phyloP scores from a whole-genome alignment of 2,329 filamentous ascomycete species.

The Botryotinia globosa region DNA sequence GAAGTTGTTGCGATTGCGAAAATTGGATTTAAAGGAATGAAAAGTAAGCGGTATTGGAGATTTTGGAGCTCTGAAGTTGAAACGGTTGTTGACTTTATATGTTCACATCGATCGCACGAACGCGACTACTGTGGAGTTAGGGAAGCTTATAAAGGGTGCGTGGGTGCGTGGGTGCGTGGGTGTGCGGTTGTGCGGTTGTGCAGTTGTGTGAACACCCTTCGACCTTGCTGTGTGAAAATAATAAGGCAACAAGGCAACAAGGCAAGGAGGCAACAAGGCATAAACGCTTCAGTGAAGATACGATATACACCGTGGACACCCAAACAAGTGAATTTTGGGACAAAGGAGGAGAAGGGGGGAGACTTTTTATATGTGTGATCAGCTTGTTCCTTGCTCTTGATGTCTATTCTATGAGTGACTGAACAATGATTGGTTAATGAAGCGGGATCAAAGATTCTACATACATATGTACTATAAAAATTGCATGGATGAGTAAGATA shows the following conservation, averaged over 20 bases:
- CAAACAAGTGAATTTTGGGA: background rate
- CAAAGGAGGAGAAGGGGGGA: conserved; percentile 10
- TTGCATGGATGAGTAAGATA: background rate
- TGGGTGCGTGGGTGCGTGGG: too few species aligned
- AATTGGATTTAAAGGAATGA: background rate
- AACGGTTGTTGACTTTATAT: conserved; percentile 7
- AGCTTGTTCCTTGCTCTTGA: conserved; percentile 3
- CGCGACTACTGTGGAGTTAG: background rate
- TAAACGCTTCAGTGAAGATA: background rate
- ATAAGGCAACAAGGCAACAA: background rate
- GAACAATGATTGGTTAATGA: background rate
- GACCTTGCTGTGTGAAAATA: background rate
- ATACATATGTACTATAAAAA: too few species aligned
- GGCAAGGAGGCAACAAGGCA: background rate
- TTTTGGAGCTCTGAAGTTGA: background rate
- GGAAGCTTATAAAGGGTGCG: background rate
- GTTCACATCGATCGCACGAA: background rate
- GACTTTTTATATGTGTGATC: conserved; percentile 13
- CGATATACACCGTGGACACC: too few species aligned
- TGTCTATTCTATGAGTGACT: background rate
- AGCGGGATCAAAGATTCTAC: background rate
- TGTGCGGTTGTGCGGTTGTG: too few species aligned
- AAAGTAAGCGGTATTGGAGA: background rate
- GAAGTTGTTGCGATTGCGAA: background rate
- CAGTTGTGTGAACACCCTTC: background rate